Conservation (phyloP, 768 basidiomycete genomes). For the Collybiopsis confluens region DNA sequence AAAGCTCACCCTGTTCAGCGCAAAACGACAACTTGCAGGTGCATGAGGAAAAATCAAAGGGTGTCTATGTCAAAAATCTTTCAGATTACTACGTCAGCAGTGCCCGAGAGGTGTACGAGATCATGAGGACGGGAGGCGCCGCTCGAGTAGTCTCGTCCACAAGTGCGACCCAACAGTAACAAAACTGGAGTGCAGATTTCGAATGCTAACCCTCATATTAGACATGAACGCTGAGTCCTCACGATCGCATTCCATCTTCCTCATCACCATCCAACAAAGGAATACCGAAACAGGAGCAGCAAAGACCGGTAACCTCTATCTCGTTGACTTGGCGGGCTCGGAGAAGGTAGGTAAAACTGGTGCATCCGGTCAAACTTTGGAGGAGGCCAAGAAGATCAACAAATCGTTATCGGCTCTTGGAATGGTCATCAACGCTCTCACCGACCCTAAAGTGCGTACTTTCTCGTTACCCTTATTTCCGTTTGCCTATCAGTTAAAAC, state of each 20-base stretch:
- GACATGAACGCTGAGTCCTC: slow-evolving; percentile 99
- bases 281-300: slow-evolving; percentile 95
- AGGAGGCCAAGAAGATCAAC: slow-evolving; percentile 99
- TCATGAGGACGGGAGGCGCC: slow-evolving; percentile 94
- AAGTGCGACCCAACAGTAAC: slow-evolving; percentile 49
- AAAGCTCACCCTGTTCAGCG: slow-evolving; percentile 39
- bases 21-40: slow-evolving; percentile 98
- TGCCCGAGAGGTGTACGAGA: slow-evolving; percentile 94
- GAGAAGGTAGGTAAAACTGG: slow-evolving; percentile 99
- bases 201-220: slow-evolving; percentile 25
- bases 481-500: slow-evolving; percentile 1
- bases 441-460: slow-evolving; percentile 80
- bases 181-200: too few relatives aligned
- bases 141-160: slow-evolving; percentile 92
- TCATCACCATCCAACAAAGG: slow-evolving; percentile 94
- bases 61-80: slow-evolving; percentile 96
- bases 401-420: slow-evolving; percentile 96
- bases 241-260: slow-evolving; percentile 97
- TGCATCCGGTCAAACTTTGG: slow-evolving; percentile 96
- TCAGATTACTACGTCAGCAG: slow-evolving; percentile 98
- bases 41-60: slow-evolving; percentile 96
- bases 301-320: slow-evolving; percentile 95
- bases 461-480: neutral
- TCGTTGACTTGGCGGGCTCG: slow-evolving; percentile 97
- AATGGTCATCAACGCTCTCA: slow-evolving; percentile 99